These are phyloP conservation scores for Backusella tarrabulga DNA, from an alignment of 192 early-diverging fungal species.

Conservation along the genomic window DNA sequence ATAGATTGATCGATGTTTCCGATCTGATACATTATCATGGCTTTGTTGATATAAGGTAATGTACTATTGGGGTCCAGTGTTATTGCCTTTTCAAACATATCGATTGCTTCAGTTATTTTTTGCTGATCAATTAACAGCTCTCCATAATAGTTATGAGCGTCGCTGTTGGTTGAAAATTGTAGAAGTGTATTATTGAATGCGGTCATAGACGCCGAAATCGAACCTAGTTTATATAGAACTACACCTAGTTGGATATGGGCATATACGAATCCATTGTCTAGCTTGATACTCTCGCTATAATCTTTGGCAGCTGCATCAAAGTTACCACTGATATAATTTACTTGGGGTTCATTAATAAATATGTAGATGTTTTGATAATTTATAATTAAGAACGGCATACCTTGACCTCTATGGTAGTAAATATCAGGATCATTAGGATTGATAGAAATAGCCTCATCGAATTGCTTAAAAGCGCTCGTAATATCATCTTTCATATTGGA, in stretches of 20 bases:
- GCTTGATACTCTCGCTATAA: constrained; percentile 74
- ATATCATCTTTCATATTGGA: constrained; percentile 44
- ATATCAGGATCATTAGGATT: constrained; percentile 80
- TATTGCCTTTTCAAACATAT: constrained; percentile 88
- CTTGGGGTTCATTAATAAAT: constrained; percentile 20
- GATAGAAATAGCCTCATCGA: constrained; percentile 67
- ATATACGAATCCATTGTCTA: constrained; percentile 84
- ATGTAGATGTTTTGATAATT: not conserved
- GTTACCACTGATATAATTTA: constrained; percentile 83
- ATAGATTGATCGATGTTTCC: constrained; percentile 74
- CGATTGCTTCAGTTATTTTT: constrained; percentile 75
- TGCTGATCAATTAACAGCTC: constrained; percentile 91
- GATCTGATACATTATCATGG: constrained; percentile 76
- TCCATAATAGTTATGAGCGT: constrained; percentile 97
- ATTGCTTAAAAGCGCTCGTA: constrained; percentile 60
- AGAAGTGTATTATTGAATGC: constrained; percentile 80
- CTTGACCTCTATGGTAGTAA: constrained; percentile 77
- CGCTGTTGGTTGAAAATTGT: constrained; percentile 77
- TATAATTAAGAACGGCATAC: constrained; percentile 12
- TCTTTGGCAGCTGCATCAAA: constrained; percentile 79
- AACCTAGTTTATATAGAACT: constrained; percentile 87
- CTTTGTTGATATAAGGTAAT: constrained; percentile 99
- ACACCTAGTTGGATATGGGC: constrained; percentile 95
- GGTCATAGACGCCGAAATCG: constrained; percentile 66
- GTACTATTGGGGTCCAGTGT: constrained; percentile 78